Percentiles rank a stretch among this genome's conserved stretches.
phyloP scores from a whole-genome alignment of 345 rosid genomes.

The Salix caprea region DNA sequence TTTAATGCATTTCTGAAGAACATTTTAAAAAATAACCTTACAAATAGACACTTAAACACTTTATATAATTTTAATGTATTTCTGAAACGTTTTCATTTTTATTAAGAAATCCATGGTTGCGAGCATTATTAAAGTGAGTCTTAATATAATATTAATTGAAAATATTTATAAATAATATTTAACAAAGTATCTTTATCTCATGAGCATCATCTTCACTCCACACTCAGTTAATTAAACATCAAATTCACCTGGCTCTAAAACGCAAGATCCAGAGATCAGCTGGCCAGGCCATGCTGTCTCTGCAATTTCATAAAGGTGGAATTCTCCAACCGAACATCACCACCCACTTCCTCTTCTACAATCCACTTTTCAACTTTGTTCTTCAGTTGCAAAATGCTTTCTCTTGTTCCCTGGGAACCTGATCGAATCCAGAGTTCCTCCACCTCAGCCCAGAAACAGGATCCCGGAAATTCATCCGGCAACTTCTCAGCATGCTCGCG shows the following conservation, averaged over 20 bases:
- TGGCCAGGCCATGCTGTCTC: conserved; percentile 25
- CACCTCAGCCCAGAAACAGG: conserved; percentile 73
- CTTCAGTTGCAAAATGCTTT: conserved; percentile 18
- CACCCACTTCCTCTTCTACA: conserved; percentile 4
- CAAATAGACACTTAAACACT: too few species aligned
- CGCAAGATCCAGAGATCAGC: conserved; percentile 18
- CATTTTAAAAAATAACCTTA: too few species aligned
- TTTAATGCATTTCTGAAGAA: too few species aligned
- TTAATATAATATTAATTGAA: accelerated
- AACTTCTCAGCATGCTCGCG: conserved; percentile 38
- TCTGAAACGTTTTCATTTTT: too few species aligned
- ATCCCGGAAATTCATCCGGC: conserved; percentile 31
- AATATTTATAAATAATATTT: too few species aligned
- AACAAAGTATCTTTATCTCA: too few species aligned
- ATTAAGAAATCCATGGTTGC: too few species aligned
- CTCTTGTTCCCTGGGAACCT: not conserved
- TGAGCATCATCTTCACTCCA: too few species aligned
- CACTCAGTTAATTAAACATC: too few species aligned
- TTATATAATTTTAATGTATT: too few species aligned
- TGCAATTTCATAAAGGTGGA: conserved; percentile 53
- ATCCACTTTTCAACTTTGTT: conserved; percentile 34
- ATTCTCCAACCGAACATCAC: conserved; percentile 38
- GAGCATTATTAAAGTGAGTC: too few species aligned
- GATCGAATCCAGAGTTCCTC: conserved; percentile 52
- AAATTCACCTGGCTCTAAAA: not conserved